Conservation (phyloP, 257 asterid species). For the Solanum rostratum region DNA sequence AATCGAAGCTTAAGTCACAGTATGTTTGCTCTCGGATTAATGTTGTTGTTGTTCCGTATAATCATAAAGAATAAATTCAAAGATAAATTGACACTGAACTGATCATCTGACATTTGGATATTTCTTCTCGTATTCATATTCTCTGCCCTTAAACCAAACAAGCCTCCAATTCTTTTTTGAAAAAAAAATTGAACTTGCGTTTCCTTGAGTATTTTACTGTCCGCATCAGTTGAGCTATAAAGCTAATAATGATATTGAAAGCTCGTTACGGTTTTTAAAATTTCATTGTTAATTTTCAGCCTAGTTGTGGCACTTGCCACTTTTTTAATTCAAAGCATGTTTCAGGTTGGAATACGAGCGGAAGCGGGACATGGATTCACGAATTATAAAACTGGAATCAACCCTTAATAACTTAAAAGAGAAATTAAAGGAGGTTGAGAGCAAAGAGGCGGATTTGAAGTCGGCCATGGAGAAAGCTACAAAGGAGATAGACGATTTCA, state of each 20-base stretch:
- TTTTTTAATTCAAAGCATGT: neutral
- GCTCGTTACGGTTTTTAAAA: neutral
- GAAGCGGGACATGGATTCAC: conserved; percentile 76
- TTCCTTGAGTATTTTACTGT: neutral
- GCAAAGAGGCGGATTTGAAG: conserved; percentile 51
- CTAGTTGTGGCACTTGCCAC: neutral
- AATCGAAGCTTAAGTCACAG: conserved; percentile 90
- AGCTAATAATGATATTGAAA: neutral
- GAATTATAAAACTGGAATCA: conserved; percentile 74
- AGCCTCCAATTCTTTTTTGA: neutral
- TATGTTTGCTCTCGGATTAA: conserved; percentile 23
- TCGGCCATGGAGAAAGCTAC: conserved; percentile 48
- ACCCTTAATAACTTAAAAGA: conserved; percentile 40
- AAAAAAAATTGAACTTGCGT: neutral
- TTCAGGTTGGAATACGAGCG: conserved; percentile 89
- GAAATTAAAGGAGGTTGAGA: conserved; percentile 45
- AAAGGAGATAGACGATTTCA: conserved; percentile 47
- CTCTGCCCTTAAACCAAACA: neutral
- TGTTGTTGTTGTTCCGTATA: neutral
- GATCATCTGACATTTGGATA: conserved; percentile 6
- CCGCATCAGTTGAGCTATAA: neutral
- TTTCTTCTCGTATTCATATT: neutral
- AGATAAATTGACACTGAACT: neutral
- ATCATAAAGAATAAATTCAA: neutral
- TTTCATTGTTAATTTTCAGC: neutral